Base-by-base conservation (phyloP, 129 eudicot genomes). In the Smallanthus sonchifolius region DNA sequence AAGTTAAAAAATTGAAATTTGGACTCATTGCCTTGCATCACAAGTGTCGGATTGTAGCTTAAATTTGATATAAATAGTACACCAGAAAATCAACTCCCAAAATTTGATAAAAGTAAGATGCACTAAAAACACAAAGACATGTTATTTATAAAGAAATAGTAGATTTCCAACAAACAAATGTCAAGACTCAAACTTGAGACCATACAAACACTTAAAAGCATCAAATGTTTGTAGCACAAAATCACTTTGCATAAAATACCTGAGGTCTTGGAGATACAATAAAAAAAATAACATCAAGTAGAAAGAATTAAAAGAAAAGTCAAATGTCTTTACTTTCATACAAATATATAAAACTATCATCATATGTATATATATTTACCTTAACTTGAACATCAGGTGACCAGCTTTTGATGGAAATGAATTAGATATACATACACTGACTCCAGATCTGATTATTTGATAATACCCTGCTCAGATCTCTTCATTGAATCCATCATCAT, bases 361-460 rank as follows among this genome's bases (percentile, higher is more conserved):
- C 48, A 55, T 0, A 24, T n/a, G 60, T 76, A 75, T 67, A 83
- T 76, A 71, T 84, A 83, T 83, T 69, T 79, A 83, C 84, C 84
- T 71, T 79, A 72, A 76, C 73, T 66, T 43, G 65, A 32, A 71
- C 70, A 48, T 14, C 74, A 77, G 36, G 72, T 71, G 74, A 70
- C 73, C 69, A 59, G 65, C 67, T 75, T 75, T 47, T 45, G 52
- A 83, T 78, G 64, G 59, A 79, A 69, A 52, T 28, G 74, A 59
- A 71, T 71, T 16, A 61, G 67, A 61, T 56, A 24, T 24, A 56
- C 63, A 59, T 43, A 78, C 32, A 68, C 54, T 62, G n/a, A n/a
- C n/a, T 24, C 47, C 40, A 59, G 30, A 24, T 24, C 30, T 24
- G 30, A 24, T 24, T 24, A 24, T 24, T 24, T 24, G 30, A 24